Base-by-base conservation (phyloP, 2,329 filamentous ascomycete genomes). In the Pseudocercospora fuligena region DNA sequence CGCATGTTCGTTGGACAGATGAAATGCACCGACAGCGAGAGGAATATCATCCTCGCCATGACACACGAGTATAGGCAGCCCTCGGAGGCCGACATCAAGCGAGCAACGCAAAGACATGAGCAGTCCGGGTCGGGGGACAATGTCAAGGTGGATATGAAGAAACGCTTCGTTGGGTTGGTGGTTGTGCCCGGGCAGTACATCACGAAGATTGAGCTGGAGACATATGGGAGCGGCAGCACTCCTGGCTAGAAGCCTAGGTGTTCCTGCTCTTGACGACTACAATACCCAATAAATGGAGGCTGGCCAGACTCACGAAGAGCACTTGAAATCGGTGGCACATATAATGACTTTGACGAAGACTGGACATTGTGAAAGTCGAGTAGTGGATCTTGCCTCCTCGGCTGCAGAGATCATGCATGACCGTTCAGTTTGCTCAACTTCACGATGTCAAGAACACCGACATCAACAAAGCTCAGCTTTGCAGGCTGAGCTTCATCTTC, bases 11-110 rank as follows among this genome's bases (percentile, higher is more conserved):
- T 93, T 63, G 95, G 95, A 21, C 86, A 89, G 70, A 92, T 99
- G 81, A 97, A 96, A 80, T 99, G 95, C 82, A 97, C 94, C 31
- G 95, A 99, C 82, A 89, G 91, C 66, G 92, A 97, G 69, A 88
- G 87, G 74, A 79, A 99, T 75, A 86, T 98, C 70, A 92, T 99
- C 61, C 88, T 99, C 61, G 86, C 90, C 40, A 86, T 91, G 71
- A 92, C 94, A 0, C 91, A 95, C 79, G 95, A 99, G 80, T 98
- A 97, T 80, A 91, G 94, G 1, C 86, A 88, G 65, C 93, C 93
- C 5, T 76, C 79, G 7, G 72, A 77, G 11, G 80, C 82, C 2
- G 79, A 83, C 36, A 77, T 85, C 67, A 76, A 76, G 68, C 76
- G 77, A 63, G 78, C 79, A 2, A 72, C 75, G 5, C 73, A 67